Percentiles rank a stretch among this genome's conserved stretches.
These are phyloP conservation scores for Ambrosiella cleistominuta DNA, from an alignment of 2,329 filamentous ascomycete genomes.

Conservation along the genomic window DNA sequence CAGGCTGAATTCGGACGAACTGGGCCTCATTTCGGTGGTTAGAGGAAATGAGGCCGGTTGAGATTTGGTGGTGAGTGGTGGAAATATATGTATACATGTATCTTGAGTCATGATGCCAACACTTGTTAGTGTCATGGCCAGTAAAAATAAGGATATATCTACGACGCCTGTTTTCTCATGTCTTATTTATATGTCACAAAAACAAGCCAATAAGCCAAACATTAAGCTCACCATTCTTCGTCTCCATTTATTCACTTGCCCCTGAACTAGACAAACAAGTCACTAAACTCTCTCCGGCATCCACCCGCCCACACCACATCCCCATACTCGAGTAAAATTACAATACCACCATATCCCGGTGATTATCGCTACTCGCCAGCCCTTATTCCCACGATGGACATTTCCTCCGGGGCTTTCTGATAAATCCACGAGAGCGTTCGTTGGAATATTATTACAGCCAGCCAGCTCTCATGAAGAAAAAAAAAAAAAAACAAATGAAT, in stretches of 20 bases:
- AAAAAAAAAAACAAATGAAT: background rate
- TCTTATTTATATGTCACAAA: background rate
- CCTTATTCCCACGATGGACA: background rate
- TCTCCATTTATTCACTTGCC: background rate
- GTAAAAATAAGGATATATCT: too few relatives aligned
- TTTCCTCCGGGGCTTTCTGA: background rate
- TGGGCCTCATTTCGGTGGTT: too few relatives aligned
- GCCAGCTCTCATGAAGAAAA: background rate
- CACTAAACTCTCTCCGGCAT: background rate
- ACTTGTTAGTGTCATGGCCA: too few relatives aligned
- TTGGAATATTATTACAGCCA: background rate
- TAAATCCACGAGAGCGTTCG: background rate
- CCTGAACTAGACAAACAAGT: background rate
- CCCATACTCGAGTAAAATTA: background rate
- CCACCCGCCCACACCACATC: background rate
- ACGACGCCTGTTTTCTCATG: background rate
- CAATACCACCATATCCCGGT: background rate
- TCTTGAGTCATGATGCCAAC: too few relatives aligned
- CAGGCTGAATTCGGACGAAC: too few relatives aligned
- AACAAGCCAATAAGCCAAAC: background rate
- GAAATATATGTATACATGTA: too few relatives aligned
- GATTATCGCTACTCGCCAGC: background rate
- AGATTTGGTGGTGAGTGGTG: too few relatives aligned
- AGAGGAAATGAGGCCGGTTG: too few relatives aligned
- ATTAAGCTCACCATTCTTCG: background rate